Percentiles rank a stretch among this genome's conserved stretches.
phyloP scores from a whole-genome alignment of 495 filamentous ascomycete genomes.

The Penicillium crystallinum region DNA sequence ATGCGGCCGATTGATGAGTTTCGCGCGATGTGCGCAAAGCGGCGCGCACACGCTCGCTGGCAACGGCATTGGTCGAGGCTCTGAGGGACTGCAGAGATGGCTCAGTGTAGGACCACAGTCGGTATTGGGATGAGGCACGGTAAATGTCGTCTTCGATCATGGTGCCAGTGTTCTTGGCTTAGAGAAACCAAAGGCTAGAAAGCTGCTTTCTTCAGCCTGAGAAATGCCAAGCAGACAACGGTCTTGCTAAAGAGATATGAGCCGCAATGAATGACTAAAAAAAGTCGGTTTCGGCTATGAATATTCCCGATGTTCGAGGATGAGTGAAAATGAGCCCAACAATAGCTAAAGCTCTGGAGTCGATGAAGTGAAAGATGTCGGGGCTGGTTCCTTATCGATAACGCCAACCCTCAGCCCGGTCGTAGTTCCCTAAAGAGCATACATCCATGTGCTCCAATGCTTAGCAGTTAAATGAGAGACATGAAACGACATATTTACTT shows the following conservation, averaged over 20 bases:
- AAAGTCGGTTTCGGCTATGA: background rate
- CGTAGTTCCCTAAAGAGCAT: too few species aligned
- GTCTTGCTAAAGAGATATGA: background rate
- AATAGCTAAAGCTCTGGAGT: background rate
- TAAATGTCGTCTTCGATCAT: constrained; percentile 87
- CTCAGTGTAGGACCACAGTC: constrained; percentile 88
- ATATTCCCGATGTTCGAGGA: background rate
- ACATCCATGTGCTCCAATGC: background rate
- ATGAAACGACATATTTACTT: too few species aligned
- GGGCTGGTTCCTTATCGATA: constrained; percentile 11
- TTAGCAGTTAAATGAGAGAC: too few species aligned
- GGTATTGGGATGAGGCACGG: constrained; percentile 83
- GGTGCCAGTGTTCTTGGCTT: constrained; percentile 8
- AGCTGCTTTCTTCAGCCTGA: background rate
- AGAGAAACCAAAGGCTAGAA: background rate
- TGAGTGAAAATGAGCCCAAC: background rate
- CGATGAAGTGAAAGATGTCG: background rate
- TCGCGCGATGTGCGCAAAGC: constrained; percentile 50
- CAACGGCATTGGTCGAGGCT: constrained; percentile 66
- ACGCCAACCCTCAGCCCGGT: background rate
- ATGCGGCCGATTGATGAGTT: constrained; percentile 30
- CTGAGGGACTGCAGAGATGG: constrained; percentile 63
- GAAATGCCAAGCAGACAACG: background rate
- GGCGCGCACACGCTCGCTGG: constrained; percentile 63
- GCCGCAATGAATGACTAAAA: background rate